Conservation (phyloP, 495 filamentous ascomycete genomes). For the Tetracladium marchalianum region DNA sequence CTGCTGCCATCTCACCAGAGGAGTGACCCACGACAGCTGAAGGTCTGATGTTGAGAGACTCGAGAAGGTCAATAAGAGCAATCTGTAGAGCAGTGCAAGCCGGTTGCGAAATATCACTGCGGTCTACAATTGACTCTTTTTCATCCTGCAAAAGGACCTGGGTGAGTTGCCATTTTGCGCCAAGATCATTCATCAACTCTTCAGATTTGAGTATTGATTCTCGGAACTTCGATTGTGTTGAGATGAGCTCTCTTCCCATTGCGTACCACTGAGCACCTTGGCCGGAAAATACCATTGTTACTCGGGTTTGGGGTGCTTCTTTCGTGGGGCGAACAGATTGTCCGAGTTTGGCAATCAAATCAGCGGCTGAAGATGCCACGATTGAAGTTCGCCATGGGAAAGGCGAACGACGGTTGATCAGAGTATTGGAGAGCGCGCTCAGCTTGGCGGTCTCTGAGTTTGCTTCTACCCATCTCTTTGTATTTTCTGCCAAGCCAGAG, state of each 20-base stretch:
- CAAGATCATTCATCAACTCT: conserved; percentile 25
- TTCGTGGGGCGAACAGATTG: conserved; percentile 2
- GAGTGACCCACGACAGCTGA: conserved; percentile 52
- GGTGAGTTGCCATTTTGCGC: conserved; percentile 29
- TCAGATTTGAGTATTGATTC: conserved; percentile 30
- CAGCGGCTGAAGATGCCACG: not conserved
- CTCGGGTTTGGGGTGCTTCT: not conserved
- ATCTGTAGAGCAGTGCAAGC: conserved; percentile 44
- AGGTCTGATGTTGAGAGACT: conserved; percentile 42
- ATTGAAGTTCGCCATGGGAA: not conserved
- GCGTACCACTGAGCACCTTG: conserved; percentile 37
- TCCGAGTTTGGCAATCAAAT: not conserved
- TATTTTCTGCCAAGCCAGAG: not conserved
- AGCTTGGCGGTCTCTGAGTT: conserved; percentile 4
- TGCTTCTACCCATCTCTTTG: not conserved
- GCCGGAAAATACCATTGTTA: conserved; percentile 9
- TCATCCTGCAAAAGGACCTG: conserved; percentile 30
- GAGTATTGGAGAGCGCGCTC: conserved; percentile 15
- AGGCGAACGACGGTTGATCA: not conserved
- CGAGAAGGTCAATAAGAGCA: conserved; percentile 43
- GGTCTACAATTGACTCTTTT: conserved; percentile 22
- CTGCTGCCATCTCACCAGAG: conserved; percentile 53
- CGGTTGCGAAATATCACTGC: conserved; percentile 39
- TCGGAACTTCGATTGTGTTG: conserved; percentile 17
- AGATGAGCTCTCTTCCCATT: conserved; percentile 49